These are phyloP conservation scores for Ustilago curta DNA, from an alignment of 1,284 basidiomycete genomes.

Conservation along the genomic window DNA sequence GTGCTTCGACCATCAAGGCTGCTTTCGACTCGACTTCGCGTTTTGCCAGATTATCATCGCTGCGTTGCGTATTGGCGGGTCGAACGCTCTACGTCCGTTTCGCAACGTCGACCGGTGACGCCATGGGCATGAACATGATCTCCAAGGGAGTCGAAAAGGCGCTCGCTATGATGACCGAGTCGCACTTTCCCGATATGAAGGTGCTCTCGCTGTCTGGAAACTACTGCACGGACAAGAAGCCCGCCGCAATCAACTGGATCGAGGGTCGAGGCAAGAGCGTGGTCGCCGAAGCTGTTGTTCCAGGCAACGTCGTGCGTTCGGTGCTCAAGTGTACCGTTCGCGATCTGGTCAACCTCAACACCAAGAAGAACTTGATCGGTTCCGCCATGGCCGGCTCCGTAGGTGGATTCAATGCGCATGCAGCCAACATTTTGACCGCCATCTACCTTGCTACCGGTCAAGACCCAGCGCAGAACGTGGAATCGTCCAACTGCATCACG, in stretches of 20 bases:
- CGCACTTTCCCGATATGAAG: constrained; percentile 90
- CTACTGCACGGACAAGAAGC: constrained; percentile 99
- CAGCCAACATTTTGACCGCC: constrained; percentile 94
- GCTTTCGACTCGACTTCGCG: constrained; percentile 88
- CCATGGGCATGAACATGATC: constrained; percentile 99
- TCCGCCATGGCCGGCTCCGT: constrained; percentile 97
- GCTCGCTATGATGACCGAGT: constrained; percentile 80
- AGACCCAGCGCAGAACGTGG: constrained; percentile 98
- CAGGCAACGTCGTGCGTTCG: constrained; percentile 85
- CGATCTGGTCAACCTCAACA: constrained; percentile 89
- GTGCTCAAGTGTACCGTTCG: constrained; percentile 96
- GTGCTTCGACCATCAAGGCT: constrained; percentile 80
- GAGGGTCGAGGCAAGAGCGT: constrained; percentile 98
- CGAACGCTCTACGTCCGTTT: constrained; percentile 92
- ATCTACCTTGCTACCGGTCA: constrained; percentile 97
- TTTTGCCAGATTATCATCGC: constrained; percentile 64
- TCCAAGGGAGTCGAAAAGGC: constrained; percentile 79
- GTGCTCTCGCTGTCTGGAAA: constrained; percentile 95
- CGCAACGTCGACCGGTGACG: constrained; percentile 93
- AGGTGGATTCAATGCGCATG: constrained; percentile 98
- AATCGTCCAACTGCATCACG: constrained; percentile 98
- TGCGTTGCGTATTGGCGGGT: constrained; percentile 66
- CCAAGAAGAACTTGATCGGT: constrained; percentile 97
- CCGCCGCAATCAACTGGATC: constrained; percentile 99
- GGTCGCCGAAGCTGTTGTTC: constrained; percentile 93